Evolutionary conservation across 148 eudicot species (phyloP), one percentile per base, ranked within the genome.

Genomic region (Rhododendron mucronatum): DNA sequence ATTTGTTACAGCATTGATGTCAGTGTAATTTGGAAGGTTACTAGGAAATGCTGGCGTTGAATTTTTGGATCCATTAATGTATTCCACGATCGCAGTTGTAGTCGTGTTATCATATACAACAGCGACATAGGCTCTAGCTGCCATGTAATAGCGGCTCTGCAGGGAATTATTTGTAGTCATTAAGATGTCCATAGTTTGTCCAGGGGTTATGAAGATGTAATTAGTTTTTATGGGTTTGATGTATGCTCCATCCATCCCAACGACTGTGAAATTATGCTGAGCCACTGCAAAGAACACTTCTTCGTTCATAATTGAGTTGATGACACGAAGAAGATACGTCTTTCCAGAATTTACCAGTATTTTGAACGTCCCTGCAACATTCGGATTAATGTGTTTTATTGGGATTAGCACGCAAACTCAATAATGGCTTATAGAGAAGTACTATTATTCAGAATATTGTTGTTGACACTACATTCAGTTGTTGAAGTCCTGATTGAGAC

Each of bases 151-250:
- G 81, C 73, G 11, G 44, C 82, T 51, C 0, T 82, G n/a, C n/a
- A n/a, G 86, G 5, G 44, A 23, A 50, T 87, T 77, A 81, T 87
- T 47, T 35, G 91, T 86, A 0, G 82, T 83, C 2, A 87, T n/a
- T 28, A 89, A 79, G 10, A 87, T 53, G 61, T 89, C 91, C 86
- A 89, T 76, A 33, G 90, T 84, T 63, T 89, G 90, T 15, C 90
- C 89, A 7, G 89, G 87, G 15, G 89, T 84, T 80, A 89, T 89
- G 74, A 87, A 50, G 71, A 89, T 87, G 73, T 74, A 86, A 30
- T 53, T 26, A 16, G 89, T 89, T 3, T 20, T 26, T 47, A 89
- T 35, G n/a, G 90, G 90, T 28, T 89, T 89, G 53, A 83, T 53
- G 83, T 89, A 87, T 39, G 87, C 87, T 1, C 61, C 89, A 76